phyloP scores from a whole-genome alignment of 345 rosid species.

The Brassica juncea region DNA sequence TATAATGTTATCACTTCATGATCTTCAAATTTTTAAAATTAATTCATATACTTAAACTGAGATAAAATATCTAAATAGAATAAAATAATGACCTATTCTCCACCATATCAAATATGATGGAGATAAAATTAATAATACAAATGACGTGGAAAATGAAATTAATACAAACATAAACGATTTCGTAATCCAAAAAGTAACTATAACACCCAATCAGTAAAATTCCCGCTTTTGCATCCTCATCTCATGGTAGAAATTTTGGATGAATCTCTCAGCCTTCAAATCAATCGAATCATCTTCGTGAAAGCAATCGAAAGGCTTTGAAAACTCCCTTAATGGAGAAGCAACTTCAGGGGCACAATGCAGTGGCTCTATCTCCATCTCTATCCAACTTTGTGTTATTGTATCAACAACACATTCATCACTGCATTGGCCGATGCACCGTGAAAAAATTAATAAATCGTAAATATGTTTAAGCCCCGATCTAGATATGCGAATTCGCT shows the following conservation, averaged over 20 bases:
- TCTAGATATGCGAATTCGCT: conserved; percentile 4
- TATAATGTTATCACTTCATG: no score
- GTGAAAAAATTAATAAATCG: conserved; percentile 40
- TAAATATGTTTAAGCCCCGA: conserved; percentile 7
- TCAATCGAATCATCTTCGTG: conserved; percentile 55
- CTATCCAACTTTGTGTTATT: conserved; percentile 25
- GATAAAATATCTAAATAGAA: no score
- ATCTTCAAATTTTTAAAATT: no score
- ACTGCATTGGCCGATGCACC: conserved; percentile 46
- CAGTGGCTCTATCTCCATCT: conserved; percentile 30
- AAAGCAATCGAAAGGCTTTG: conserved; percentile 28
- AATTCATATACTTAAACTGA: no score
- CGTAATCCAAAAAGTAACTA: not conserved
- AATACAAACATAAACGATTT: not conserved
- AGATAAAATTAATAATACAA: not conserved
- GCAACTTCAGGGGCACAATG: conserved; percentile 12
- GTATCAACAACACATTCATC: conserved; percentile 14
- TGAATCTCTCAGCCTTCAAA: conserved; percentile 74
- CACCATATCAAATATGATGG: no score
- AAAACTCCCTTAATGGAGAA: conserved; percentile 21
- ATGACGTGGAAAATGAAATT: not conserved
- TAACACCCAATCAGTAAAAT: conserved; percentile 27
- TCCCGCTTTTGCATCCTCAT: conserved; percentile 66
- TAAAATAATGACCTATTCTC: no score
- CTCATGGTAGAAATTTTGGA: conserved; percentile 58